Conservation (phyloP, 306 rosid species). For the Quercus engelmannii region DNA sequence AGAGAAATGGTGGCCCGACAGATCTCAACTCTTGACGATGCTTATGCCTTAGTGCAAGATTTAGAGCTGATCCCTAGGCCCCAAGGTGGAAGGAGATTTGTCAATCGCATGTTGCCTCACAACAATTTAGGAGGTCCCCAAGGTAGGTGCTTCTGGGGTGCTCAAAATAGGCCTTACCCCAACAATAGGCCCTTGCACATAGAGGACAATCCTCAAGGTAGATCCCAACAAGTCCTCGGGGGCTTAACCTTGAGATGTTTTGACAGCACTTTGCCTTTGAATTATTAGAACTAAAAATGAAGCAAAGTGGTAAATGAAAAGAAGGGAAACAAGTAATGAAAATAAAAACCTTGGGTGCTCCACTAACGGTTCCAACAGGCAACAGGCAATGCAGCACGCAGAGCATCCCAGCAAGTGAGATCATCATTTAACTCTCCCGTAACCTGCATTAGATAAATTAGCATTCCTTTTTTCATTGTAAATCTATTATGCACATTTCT, state of each 20-base stretch:
- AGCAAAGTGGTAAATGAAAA: background rate
- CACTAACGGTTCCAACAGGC: conserved; percentile 63
- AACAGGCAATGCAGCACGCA: conserved; percentile 76
- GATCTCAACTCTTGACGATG: too few relatives aligned
- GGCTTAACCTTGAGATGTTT: background rate
- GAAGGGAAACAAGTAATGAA: background rate
- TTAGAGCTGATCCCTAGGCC: too few relatives aligned
- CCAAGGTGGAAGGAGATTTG: too few relatives aligned
- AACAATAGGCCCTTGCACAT: too few relatives aligned
- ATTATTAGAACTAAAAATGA: background rate
- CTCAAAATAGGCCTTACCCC: too few relatives aligned
- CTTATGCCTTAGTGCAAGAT: too few relatives aligned
- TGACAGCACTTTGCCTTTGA: background rate
- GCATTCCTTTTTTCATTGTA: background rate
- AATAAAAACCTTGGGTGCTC: conserved; percentile 77
- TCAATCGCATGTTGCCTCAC: too few relatives aligned
- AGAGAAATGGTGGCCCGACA: too few relatives aligned
- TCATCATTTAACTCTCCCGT: conserved; percentile 64
- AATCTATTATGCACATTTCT: background rate
- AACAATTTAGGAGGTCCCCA: too few relatives aligned
- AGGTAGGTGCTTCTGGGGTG: too few relatives aligned
- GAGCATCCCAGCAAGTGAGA: conserved; percentile 71
- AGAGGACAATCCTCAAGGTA: too few relatives aligned
- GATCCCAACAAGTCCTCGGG: too few relatives aligned
- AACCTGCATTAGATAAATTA: conserved; percentile 39